Percentiles rank a stretch among this genome's conserved stretches.
These are phyloP conservation scores for Cryphonectria parasitica DNA, from an alignment of 2,329 filamentous ascomycete species.

Conservation along the genomic window DNA sequence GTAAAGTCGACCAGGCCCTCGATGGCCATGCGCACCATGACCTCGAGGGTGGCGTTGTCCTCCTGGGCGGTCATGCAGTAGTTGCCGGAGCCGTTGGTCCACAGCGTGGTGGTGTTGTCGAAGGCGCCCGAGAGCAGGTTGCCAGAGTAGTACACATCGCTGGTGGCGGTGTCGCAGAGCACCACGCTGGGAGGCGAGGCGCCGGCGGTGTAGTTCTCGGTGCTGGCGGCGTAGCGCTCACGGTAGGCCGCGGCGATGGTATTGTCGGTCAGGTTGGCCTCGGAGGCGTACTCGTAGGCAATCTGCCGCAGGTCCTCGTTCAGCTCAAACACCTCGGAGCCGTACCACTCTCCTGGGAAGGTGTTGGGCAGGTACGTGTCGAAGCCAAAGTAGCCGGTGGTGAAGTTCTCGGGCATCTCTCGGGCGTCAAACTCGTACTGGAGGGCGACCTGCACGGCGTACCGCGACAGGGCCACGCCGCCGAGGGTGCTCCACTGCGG, in stretches of 20 bases:
- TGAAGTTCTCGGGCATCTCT: conserved; percentile 67
- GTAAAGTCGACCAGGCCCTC: conserved; percentile 65
- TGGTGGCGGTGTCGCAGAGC: conserved; percentile 70
- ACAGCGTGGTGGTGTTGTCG: conserved; percentile 63
- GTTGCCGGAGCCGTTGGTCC: conserved; percentile 68
- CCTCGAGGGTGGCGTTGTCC: conserved; percentile 71
- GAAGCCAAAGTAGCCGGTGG: conserved; percentile 71
- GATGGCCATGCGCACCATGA: conserved; percentile 62
- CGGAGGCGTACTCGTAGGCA: conserved; percentile 54
- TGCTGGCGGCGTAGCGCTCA: conserved; percentile 51
- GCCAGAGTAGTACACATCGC: conserved; percentile 74
- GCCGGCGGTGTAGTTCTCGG: conserved; percentile 45
- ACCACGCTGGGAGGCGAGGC: conserved; percentile 57
- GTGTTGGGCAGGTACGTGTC: conserved; percentile 58
- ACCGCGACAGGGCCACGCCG: conserved; percentile 69
- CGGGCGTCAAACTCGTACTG: conserved; percentile 77
- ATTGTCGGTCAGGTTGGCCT: conserved; percentile 57
- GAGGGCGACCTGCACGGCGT: conserved; percentile 72
- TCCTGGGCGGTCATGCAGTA: conserved; percentile 77
- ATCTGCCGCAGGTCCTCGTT: conserved; percentile 60
- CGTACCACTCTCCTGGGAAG: conserved; percentile 64
- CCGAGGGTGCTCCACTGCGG: conserved; percentile 68
- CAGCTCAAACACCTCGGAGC: conserved; percentile 72
- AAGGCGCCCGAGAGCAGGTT: conserved; percentile 64
- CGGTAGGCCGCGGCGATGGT: conserved; percentile 56